Percentiles rank a stretch among this genome's conserved stretches.
Conservation (phyloP, 768 basidiomycete species). For the Auriscalpium orientale region DNA sequence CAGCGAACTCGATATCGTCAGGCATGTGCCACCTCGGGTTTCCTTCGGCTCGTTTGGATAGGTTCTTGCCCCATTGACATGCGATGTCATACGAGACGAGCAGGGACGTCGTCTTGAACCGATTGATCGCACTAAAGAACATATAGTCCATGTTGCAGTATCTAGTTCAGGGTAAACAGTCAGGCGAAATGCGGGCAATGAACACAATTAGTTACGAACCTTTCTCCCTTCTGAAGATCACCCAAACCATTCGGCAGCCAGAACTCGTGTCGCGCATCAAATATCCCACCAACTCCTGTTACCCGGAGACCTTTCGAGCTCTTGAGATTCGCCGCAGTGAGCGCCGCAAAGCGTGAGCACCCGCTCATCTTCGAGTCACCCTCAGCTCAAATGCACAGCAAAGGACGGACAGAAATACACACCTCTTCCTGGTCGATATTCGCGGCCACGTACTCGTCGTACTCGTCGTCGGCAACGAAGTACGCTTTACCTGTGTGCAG, state of each 20-base stretch:
- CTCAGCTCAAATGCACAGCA: too few relatives aligned
- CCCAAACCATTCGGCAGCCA: neutral
- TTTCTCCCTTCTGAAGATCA: neutral
- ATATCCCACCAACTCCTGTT: neutral
- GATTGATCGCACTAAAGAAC: neutral
- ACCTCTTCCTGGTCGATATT: neutral
- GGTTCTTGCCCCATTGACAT: constrained; percentile 17
- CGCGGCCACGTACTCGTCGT: neutral
- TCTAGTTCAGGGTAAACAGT: neutral
- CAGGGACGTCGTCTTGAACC: neutral
- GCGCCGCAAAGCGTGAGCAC: neutral
- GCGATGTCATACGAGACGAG: constrained; percentile 19
- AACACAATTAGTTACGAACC: neutral
- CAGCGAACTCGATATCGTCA: neutral
- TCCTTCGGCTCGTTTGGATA: neutral
- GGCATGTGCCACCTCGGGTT: neutral
- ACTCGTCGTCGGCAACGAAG: neutral
- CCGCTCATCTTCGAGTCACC: neutral
- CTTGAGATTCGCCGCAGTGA: neutral
- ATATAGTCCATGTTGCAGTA: neutral
- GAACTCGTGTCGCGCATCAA: neutral
- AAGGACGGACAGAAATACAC: neutral
- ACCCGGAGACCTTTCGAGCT: neutral
- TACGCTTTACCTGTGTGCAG: neutral
- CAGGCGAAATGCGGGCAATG: neutral